phyloP scores from a whole-genome alignment of 2,329 filamentous ascomycete genomes.

The Calonectria pseudoturangicola region DNA sequence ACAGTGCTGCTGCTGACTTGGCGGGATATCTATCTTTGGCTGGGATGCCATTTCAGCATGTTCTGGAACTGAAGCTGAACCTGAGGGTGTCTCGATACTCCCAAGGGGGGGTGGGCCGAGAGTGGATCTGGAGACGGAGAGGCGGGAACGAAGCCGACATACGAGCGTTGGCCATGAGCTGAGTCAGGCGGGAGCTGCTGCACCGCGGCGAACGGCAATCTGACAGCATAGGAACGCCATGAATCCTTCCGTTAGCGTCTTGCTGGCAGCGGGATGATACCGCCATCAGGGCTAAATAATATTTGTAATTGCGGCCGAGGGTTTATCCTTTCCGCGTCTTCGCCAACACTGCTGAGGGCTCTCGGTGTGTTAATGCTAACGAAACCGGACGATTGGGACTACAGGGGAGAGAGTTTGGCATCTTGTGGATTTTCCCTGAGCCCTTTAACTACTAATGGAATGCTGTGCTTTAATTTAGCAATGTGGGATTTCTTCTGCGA shows the following conservation, averaged over 20 bases:
- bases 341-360: too few species aligned
- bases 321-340: neutral
- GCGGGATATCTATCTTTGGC: slow-evolving; percentile 4
- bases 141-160: slow-evolving; percentile 50
- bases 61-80: slow-evolving; percentile 3
- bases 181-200: slow-evolving; percentile 17
- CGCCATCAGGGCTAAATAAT: neutral
- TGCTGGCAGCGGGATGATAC: neutral
- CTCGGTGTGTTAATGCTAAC: too few species aligned
- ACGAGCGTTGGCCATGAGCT: slow-evolving; percentile 4
- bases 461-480: too few species aligned
- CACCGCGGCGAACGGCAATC: neutral
- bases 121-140: slow-evolving; percentile 42
- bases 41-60: neutral
- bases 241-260: neutral
- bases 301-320: slow-evolving; percentile 2
- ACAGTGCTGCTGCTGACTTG: neutral
- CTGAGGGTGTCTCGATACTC: neutral
- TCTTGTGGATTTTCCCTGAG: too few species aligned
- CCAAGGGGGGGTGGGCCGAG: slow-evolving; percentile 10
- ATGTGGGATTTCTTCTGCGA: too few species aligned
- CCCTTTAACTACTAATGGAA: too few species aligned
- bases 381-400: too few species aligned
- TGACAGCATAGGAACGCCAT: neutral
- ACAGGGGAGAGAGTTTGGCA: neutral